Base-by-base conservation (phyloP, 371 early-diverging fungal genomes). In the Ordospora colligata region DNA sequence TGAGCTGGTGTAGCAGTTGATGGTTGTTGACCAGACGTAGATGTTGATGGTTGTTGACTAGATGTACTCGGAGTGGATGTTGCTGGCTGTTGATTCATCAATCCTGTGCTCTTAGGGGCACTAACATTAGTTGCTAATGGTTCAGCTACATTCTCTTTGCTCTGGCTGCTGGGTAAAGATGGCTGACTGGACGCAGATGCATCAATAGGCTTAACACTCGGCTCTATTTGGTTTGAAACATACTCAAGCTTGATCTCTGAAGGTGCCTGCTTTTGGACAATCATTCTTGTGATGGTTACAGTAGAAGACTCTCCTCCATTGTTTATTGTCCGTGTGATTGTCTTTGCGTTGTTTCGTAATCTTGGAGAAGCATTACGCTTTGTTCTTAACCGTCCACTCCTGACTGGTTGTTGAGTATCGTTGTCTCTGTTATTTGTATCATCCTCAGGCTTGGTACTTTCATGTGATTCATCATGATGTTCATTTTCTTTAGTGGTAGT, bases 161-260 rank as follows among this genome's bases (percentile, higher is more conserved):
- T 49, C 4, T 49, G n/a, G 22, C 22, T 49, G 22, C 22, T 49
- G 4, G 22, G n/a, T 7, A 17, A 21, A 49, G n/a, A 17, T 45
- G 11, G 4, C 44, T 65, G 46, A 3, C 22, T 8, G 10, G 66
- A 17, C 2, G 46, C 5, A 43, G 32, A 22, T 8, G 44, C n/a
- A 17, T 44, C 66, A 17, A 46, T 21, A 23, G 32, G 58, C 32
- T 44, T 65, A 6, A 50, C 67, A 2, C 44, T 66, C n/a, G 67
- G 22, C 22, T 47, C 67, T 42, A 54, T 37, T 27, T 62, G 44
- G 11, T 53, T 71, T 73, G 46, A 66, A 21, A 49, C 53, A 23
- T 70, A 64, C 43, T 77, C 78, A 2, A 77, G 54, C 27, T 72
- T 73, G 14, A 77, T 73, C 68, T 77, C 78, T 5, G 63, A 54